Conservation (phyloP, 495 filamentous ascomycete genomes). For the Talaromyces trachyspermus region DNA sequence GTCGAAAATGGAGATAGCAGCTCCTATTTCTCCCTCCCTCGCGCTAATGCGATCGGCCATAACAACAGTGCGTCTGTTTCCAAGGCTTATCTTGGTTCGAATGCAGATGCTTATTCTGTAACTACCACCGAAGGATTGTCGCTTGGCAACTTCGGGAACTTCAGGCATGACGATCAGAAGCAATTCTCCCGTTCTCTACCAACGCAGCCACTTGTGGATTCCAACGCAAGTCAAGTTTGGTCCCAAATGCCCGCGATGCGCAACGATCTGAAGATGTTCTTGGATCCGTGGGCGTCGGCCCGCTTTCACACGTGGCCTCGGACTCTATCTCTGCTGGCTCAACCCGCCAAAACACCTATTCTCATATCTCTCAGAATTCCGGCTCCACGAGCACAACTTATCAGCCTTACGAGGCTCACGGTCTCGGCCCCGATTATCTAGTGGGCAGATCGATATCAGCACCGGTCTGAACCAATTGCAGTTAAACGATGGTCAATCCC, state of each 20-base stretch:
- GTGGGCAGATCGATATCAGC: constrained; percentile 26
- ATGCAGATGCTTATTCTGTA: constrained; percentile 28
- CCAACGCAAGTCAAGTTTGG: constrained; percentile 24
- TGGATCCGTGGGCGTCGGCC: constrained; percentile 20
- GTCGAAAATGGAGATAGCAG: constrained; percentile 31
- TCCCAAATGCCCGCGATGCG: constrained; percentile 19
- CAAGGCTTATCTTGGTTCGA: constrained; percentile 26
- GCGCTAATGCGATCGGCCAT: constrained; percentile 21
- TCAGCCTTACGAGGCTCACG: constrained; percentile 35
- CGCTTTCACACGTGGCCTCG: constrained; percentile 21
- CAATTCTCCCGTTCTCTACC: constrained; percentile 26
- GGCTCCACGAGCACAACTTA: constrained; percentile 30
- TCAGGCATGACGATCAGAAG: constrained; percentile 25
- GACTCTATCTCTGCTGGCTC: constrained; percentile 20
- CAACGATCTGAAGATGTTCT: constrained; percentile 24
- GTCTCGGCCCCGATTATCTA: constrained; percentile 25
- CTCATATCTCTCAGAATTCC: constrained; percentile 35
- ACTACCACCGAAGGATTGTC: constrained; percentile 25
- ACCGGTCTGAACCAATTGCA: constrained; percentile 28
- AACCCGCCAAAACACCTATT: constrained; percentile 19
- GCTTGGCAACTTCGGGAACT: constrained; percentile 23
- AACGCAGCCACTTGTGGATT: constrained; percentile 26
- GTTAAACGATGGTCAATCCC: constrained; percentile 25
- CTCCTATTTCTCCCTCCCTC: constrained; percentile 36
- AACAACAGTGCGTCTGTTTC: constrained; percentile 19